Conservation (phyloP, 2,329 filamentous ascomycete genomes). For the Aspergillus novofumigatus region DNA sequence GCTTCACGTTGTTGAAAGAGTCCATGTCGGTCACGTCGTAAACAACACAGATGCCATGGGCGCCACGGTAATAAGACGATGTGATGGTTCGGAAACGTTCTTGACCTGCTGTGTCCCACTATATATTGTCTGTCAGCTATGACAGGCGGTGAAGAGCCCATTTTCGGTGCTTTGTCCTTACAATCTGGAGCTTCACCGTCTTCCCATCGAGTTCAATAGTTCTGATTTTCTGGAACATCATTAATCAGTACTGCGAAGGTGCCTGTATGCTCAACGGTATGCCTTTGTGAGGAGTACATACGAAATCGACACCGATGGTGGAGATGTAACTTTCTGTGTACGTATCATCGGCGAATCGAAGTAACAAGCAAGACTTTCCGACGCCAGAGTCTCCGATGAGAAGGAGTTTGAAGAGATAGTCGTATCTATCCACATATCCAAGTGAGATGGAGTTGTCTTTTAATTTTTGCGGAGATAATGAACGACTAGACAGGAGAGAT, state of each 20-base stretch:
- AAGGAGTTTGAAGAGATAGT: conserved; percentile 99
- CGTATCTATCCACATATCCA: conserved; percentile 67
- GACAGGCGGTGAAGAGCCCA: not conserved
- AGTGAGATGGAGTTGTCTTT: not conserved
- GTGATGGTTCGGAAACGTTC: conserved; percentile 99
- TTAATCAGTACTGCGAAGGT: conserved; percentile 16
- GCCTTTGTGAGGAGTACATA: conserved; percentile 49
- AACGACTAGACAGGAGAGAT: not conserved
- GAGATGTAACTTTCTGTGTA: conserved; percentile 99
- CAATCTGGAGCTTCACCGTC: conserved; percentile 99
- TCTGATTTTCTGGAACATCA: conserved; percentile 79
- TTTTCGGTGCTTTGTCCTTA: conserved; percentile 47
- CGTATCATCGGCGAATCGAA: conserved; percentile 97
- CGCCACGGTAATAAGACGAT: conserved; percentile 98
- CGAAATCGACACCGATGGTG: conserved; percentile 98
- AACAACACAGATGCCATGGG: conserved; percentile 98
- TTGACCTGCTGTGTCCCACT: conserved; percentile 99
- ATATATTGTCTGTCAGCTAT: conserved; percentile 19
- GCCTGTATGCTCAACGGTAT: conserved; percentile 4
- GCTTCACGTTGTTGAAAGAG: conserved; percentile 99
- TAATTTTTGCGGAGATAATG: not conserved
- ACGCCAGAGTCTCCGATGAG: conserved; percentile 99
- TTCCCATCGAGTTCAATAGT: conserved; percentile 99
- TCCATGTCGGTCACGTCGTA: conserved; percentile 99
- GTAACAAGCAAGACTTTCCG: conserved; percentile 97